A percentile compares a stretch with the other conserved stretches of the same genome.
Conservation (phyloP, 2,329 filamentous ascomycete genomes). For the Alternaria metachromatica region DNA sequence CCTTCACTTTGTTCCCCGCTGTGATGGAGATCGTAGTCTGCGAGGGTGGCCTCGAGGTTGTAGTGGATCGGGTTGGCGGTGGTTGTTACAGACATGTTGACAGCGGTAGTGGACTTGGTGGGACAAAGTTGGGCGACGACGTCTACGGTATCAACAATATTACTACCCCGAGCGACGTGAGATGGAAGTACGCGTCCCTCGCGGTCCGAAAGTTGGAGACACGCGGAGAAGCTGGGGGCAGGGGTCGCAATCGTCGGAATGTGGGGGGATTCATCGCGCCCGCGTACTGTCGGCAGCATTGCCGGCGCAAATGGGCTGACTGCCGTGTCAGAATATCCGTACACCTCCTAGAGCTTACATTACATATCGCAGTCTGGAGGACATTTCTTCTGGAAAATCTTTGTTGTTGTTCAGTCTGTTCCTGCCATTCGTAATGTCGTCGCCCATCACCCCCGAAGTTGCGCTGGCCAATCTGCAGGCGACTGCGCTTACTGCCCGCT, state of each 20-base stretch:
- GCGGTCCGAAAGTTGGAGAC: slow-evolving; percentile 3
- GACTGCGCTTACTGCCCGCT: slow-evolving; percentile 55
- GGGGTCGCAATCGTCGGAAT: slow-evolving; percentile 17
- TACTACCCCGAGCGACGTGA: background rate
- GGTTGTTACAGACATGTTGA: slow-evolving; percentile 55
- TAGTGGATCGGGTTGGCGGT: slow-evolving; percentile 50
- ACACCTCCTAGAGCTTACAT: slow-evolving; percentile 3
- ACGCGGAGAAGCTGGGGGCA: slow-evolving; percentile 11
- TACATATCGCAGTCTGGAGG: slow-evolving; percentile 5
- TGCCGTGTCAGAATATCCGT: background rate
- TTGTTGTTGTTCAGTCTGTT: background rate
- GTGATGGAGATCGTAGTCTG: slow-evolving; percentile 58
- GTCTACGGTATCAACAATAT: background rate
- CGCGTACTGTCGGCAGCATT: background rate
- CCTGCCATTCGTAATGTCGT: slow-evolving; percentile 13
- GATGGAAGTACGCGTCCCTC: background rate
- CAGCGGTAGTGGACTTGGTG: background rate
- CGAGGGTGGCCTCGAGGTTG: slow-evolving; percentile 47
- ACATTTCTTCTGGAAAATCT: background rate
- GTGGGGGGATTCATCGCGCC: slow-evolving; percentile 15
- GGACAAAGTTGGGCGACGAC: background rate
- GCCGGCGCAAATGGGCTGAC: background rate
- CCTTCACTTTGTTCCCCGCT: slow-evolving; percentile 46
- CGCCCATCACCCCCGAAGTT: slow-evolving; percentile 27
- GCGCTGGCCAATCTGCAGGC: slow-evolving; percentile 44